Evolutionary conservation across 106 monocot genomes (phyloP), one percentile per base, ranked within the genome.

Genomic region (Alisma plantagoaquatica): DNA sequence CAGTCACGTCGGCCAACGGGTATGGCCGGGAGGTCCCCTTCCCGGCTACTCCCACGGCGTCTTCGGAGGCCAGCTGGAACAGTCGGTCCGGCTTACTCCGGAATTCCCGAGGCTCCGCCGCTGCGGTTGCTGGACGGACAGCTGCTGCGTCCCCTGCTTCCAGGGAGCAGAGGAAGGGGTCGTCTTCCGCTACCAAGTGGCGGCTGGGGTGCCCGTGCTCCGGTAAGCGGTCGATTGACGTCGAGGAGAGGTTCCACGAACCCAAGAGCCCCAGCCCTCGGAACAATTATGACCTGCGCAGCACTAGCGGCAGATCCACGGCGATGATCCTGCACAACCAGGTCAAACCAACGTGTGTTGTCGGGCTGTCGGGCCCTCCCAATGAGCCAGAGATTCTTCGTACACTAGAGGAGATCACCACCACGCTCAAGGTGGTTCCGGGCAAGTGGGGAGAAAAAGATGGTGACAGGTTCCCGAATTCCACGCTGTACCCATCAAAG

Each of bases 31-130:
- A 31, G 19, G 5, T 29, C 53, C 7, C 70, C 5, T 69, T 48
- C 32, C 68, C 51, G 14, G 63, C 57, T 10, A 54, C 70, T 4
- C 50, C 64, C 19, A 71, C 89, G 6, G 64, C 41, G 10, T 73
- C 79, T 1, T 89, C 89, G 6, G 79, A 83, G 60, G 76, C 76
- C 9, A 88, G 87, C 53, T 82, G 87, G 87, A 81, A 81, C 56
- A 87, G 86, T 54, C 73, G 32, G 52, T 59, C 71, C 0, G 81
- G 74, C 12, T 75, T 87, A 20, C 62, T 81, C 14, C 10, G 30
- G 17, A 61, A 77, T 16, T 77, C 54, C 0, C 33, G 49, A 0
- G 72, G 54, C 0, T 38, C 46, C 2, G 60, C 27, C 25, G 41
- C 77, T n/a, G 44, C 63, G 1, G 53, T 52, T 24, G 60, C 76